phyloP scores from a whole-genome alignment of 169 alveolate genomes.

The Plasmodium reichenowi region DNA sequence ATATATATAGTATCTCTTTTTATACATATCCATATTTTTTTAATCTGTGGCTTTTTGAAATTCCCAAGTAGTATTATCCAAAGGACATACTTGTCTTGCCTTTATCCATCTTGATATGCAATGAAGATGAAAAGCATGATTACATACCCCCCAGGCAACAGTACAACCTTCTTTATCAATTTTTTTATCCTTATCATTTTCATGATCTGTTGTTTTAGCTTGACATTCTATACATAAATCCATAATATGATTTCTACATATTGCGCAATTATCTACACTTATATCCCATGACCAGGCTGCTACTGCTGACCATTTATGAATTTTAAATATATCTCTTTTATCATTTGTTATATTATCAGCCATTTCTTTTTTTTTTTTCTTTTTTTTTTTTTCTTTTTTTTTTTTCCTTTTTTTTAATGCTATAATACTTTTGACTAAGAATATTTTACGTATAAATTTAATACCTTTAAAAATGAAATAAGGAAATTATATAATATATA shows the following conservation, averaged over 20 bases:
- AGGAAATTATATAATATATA: not conserved
- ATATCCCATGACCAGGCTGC: conserved; percentile 99
- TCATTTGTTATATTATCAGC: conserved; percentile 23
- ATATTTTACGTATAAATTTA: not conserved
- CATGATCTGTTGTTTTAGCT: conserved; percentile 89
- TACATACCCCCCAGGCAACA: conserved; percentile 99
- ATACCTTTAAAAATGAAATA: not conserved
- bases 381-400: not conserved
- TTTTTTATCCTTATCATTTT: conserved; percentile 70
- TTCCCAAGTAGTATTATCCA: conserved; percentile 97
- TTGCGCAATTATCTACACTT: conserved; percentile 99
- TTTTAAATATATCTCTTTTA: conserved; percentile 78
- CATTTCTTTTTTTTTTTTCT: conserved; percentile 12
- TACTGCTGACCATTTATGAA: conserved; percentile 98
- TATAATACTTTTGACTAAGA: too few relatives aligned
- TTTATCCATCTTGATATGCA: conserved; percentile 99
- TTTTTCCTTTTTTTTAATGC: not conserved
- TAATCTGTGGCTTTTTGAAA: conserved; percentile 89
- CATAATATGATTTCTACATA: conserved; percentile 98
- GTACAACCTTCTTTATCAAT: conserved; percentile 94
- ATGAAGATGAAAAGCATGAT: conserved; percentile 99
- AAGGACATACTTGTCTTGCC: conserved; percentile 98
- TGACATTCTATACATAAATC: conserved; percentile 98
- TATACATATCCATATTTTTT: not conserved
- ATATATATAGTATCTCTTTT: too few relatives aligned